Conservation (phyloP, 2,329 filamentous ascomycete genomes). For the Diaporthe sp. region DNA sequence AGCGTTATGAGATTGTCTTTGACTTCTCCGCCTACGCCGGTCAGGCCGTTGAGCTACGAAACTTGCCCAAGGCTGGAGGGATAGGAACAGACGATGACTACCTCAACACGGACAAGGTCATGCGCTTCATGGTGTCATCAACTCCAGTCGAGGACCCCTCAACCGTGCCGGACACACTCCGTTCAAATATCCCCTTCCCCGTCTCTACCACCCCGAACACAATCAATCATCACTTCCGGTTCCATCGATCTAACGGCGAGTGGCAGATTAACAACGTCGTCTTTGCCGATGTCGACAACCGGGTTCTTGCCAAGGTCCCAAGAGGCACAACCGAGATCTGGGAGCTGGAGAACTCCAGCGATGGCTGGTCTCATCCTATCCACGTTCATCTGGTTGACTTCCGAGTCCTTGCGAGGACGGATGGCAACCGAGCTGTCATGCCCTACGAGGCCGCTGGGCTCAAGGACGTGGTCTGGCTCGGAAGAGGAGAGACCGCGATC, state of each 20-base stretch:
- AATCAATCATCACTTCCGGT: slow-evolving; percentile 61
- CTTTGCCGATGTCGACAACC: slow-evolving; percentile 61
- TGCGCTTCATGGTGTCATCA: slow-evolving; percentile 63
- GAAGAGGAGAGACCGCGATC: slow-evolving; percentile 62
- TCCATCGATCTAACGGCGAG: slow-evolving; percentile 58
- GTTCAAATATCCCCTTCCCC: slow-evolving; percentile 56
- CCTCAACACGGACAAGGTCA: slow-evolving; percentile 64
- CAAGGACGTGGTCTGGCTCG: slow-evolving; percentile 72
- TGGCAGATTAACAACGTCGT: slow-evolving; percentile 67
- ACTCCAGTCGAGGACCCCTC: slow-evolving; percentile 51
- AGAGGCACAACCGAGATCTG: slow-evolving; percentile 64
- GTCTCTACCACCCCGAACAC: slow-evolving; percentile 46
- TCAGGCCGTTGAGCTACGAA: slow-evolving; percentile 60
- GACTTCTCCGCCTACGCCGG: slow-evolving; percentile 66
- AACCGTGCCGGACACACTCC: slow-evolving; percentile 52
- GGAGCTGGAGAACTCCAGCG: slow-evolving; percentile 64
- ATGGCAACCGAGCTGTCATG: slow-evolving; percentile 59
- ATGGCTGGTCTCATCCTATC: slow-evolving; percentile 66
- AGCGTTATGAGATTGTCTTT: slow-evolving; percentile 70
- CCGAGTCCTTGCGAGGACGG: slow-evolving; percentile 63
- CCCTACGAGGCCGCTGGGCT: slow-evolving; percentile 68
- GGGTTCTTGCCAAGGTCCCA: slow-evolving; percentile 63
- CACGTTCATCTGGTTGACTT: slow-evolving; percentile 74
- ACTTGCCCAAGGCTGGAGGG: slow-evolving; percentile 50
- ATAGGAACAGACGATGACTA: slow-evolving; percentile 64